Percentiles rank a stretch among this genome's conserved stretches.
These are phyloP conservation scores for Parathielavia appendiculata DNA, from an alignment of 495 filamentous ascomycete genomes.

Conservation along the genomic window DNA sequence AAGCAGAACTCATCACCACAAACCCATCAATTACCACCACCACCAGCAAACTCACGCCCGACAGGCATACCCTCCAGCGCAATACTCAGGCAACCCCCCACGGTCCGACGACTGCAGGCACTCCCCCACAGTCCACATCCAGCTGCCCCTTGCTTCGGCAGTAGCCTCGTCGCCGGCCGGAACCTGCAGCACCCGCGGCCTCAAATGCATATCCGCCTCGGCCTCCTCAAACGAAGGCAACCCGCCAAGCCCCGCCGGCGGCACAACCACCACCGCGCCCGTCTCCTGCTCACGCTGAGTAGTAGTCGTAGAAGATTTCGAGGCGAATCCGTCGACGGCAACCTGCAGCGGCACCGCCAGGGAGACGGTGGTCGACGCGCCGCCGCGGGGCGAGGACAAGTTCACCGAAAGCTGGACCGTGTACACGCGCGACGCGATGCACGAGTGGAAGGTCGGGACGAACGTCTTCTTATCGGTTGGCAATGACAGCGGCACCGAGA, in stretches of 20 bases:
- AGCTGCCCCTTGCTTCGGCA: background rate
- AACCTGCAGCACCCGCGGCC: constrained; percentile 39
- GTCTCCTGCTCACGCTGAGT: background rate
- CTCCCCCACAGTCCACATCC: constrained; percentile 10
- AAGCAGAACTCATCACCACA: background rate
- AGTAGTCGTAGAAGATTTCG: too few species aligned
- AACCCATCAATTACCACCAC: background rate
- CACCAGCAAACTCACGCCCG: background rate
- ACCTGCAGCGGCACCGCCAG: constrained; percentile 78
- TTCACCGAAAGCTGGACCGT: constrained; percentile 62
- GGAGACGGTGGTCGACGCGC: constrained; percentile 51
- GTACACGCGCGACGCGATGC: constrained; percentile 77
- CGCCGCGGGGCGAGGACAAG: constrained; percentile 46
- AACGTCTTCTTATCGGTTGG: constrained; percentile 63
- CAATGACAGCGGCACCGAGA: constrained; percentile 70
- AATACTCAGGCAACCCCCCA: constrained; percentile 32
- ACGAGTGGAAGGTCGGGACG: constrained; percentile 85
- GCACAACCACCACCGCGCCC: background rate
- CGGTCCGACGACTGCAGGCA: background rate
- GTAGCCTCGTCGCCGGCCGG: background rate
- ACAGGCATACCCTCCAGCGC: constrained; percentile 5
- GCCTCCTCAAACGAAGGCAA: constrained; percentile 40
- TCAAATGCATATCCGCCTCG: constrained; percentile 45
- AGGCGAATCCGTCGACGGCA: constrained; percentile 34
- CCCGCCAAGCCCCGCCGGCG: background rate